Evolutionary conservation across 352 stramenopile species (phyloP), one percentile per base, ranked within the genome.

Genomic region (Aphanomyces cochlioides): DNA sequence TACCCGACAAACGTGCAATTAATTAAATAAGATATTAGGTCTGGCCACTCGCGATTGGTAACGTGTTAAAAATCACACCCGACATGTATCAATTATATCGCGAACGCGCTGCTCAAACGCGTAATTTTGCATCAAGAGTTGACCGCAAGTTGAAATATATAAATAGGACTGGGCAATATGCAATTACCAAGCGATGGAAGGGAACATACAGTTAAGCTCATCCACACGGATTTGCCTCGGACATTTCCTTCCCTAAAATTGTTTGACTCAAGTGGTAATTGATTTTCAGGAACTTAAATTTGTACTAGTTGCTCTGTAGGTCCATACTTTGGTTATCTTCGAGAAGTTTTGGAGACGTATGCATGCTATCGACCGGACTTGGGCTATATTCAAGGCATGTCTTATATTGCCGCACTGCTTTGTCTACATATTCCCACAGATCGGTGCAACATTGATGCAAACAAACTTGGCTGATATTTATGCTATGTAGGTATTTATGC

Each of bases 371-470:
- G 89, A 3, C 89, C 89, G 4, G 89, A 96, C 47, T 72, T 96
- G 34, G 89, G 89, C 0, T 96, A 96, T 59, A 93, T 95, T 57
- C 89, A 96, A 60, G 89, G 89, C 36, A 96, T 96, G 88, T 93
- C 83, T 57, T 96, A 96, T 61, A 72, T 96, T 15, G 87, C 88
- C 0, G 89, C 89, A 10, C 79, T 95, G 73, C 56, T 96, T 21
- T 93, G 85, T 68, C 72, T 96, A 8, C 86, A 95, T 74, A 93
- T 96, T 79, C 84, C 87, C 0, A 80, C 88, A 64, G 84, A 95
- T 66, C 79, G 84, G 19, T 94, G 86, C 48, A 38, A 15, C 28
- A 28, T 28, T 56, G 54, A 66, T 66, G 21, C 17, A 61, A 17
- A 48, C 21, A 61, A 38, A 61, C 13, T 66, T 66, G 7, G 21